A percentile compares a stretch with the other conserved stretches of the same genome.
These are phyloP conservation scores for Aspergillus sp. DNA, from an alignment of 2,329 filamentous ascomycete species.

Conservation along the genomic window DNA sequence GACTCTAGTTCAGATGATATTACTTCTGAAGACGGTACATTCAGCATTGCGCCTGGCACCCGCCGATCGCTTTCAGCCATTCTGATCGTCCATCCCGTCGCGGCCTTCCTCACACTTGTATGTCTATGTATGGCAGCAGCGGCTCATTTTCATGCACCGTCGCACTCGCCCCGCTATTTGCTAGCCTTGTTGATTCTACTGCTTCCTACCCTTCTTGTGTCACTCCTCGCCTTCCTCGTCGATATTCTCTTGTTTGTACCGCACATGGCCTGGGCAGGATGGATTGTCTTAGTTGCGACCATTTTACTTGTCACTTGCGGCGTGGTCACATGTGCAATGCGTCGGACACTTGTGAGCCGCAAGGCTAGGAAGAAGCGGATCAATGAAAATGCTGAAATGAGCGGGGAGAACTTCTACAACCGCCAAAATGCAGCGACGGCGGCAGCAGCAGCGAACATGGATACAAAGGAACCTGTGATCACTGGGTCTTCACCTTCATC, in stretches of 20 bases:
- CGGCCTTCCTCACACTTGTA: constrained; percentile 79
- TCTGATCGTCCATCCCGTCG: constrained; percentile 88
- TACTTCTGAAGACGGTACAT: constrained; percentile 51
- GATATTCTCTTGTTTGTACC: constrained; percentile 94
- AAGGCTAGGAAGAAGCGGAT: constrained; percentile 93
- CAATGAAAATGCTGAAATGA: constrained; percentile 95
- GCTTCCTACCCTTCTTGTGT: constrained; percentile 79
- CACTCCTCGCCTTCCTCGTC: constrained; percentile 84
- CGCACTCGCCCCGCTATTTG: constrained; percentile 87
- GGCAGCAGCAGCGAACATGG: constrained; percentile 39
- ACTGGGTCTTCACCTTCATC: constrained; percentile 56
- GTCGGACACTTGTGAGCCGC: constrained; percentile 82
- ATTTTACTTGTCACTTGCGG: constrained; percentile 79
- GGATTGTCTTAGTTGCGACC: constrained; percentile 85
- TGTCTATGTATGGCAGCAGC: constrained; percentile 78
- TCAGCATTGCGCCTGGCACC: constrained; percentile 65
- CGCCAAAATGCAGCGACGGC: constrained; percentile 50
- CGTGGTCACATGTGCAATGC: constrained; percentile 91
- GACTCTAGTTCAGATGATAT: constrained; percentile 30
- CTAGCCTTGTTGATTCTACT: constrained; percentile 82
- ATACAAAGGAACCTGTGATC: constrained; percentile 60
- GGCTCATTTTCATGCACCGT: constrained; percentile 82
- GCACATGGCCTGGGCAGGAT: constrained; percentile 90
- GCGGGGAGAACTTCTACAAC: constrained; percentile 86
- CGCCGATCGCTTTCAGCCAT: constrained; percentile 77